phyloP scores from a whole-genome alignment of 2,329 filamentous ascomycete genomes.

The Colletotrichum sp. region DNA sequence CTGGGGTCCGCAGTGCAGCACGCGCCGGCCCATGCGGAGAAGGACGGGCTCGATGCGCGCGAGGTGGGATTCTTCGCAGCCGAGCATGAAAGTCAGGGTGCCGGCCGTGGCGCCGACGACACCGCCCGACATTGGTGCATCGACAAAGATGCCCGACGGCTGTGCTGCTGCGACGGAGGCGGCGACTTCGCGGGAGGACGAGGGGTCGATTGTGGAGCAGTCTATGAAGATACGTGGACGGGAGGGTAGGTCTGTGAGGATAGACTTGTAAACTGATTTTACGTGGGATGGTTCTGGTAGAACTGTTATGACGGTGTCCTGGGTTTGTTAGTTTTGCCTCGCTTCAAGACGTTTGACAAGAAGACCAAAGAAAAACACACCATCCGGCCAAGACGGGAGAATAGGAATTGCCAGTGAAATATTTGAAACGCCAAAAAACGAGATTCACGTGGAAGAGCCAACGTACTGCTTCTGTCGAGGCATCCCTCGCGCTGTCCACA shows the following conservation, averaged over 20 bases:
- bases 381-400: constrained; percentile 63
- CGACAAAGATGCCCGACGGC: constrained; percentile 71
- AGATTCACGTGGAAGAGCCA: not conserved
- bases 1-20: constrained; percentile 85
- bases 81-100: constrained; percentile 96
- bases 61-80: constrained; percentile 66
- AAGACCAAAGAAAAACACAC: constrained; percentile 55
- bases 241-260: constrained; percentile 64
- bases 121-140: constrained; percentile 96
- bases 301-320: constrained; percentile 89
- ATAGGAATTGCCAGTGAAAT: constrained; percentile 17
- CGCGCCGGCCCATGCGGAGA: constrained; percentile 82
- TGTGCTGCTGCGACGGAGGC: constrained; percentile 67
- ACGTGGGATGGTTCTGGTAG: constrained; percentile 91
- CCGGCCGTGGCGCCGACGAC: constrained; percentile 89
- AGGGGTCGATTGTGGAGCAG: constrained; percentile 94
- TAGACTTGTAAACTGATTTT: constrained; percentile 78
- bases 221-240: constrained; percentile 86
- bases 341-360: not conserved
- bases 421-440: not conserved
- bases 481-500: constrained; percentile 50
- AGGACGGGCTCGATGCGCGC: constrained; percentile 72
- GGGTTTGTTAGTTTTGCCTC: constrained; percentile 26
- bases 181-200: constrained; percentile 80
- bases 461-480: constrained; percentile 59